phyloP scores from a whole-genome alignment of 1,139 yeast genomes.

The Debaryomyces subglobosus region DNA sequence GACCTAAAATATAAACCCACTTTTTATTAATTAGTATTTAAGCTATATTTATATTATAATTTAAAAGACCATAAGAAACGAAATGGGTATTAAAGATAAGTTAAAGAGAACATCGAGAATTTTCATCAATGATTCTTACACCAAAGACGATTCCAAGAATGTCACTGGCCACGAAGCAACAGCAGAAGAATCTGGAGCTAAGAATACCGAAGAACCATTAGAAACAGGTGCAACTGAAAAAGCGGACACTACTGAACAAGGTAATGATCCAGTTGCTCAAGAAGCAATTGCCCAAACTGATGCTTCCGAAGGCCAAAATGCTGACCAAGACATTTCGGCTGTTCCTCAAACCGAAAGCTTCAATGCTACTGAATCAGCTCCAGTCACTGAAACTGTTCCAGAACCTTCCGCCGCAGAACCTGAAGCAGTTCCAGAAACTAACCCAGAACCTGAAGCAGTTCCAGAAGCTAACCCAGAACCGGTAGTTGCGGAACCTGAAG shows the following conservation, averaged over 20 bases:
- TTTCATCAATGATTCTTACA: conserved; percentile 34
- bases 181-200: conserved; percentile 15
- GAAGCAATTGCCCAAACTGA: background rate
- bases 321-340: conserved; percentile 13
- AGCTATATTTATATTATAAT: background rate
- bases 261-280: conserved; percentile 11
- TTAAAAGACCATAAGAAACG: background rate
- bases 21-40: background rate
- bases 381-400: background rate
- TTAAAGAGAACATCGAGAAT: conserved; percentile 51
- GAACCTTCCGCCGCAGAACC: conserved; percentile 10
- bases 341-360: conserved; percentile 22
- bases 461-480: background rate
- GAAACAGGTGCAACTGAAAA: conserved; percentile 4
- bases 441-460: conserved; percentile 12
- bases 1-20: background rate
- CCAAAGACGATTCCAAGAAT: conserved; percentile 14
- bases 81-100: conserved; percentile 50
- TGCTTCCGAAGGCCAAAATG: conserved; percentile 12
- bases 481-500: conserved; percentile 12
- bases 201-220: conserved; percentile 13
- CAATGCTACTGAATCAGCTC: conserved; percentile 15
- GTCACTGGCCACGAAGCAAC: conserved; percentile 14
- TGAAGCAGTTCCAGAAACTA: conserved; percentile 13
- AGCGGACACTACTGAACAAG: conserved; percentile 14